These are phyloP conservation scores for Colletotrichum aenigma DNA, from an alignment of 2,329 filamentous ascomycete genomes.

Conservation along the genomic window DNA sequence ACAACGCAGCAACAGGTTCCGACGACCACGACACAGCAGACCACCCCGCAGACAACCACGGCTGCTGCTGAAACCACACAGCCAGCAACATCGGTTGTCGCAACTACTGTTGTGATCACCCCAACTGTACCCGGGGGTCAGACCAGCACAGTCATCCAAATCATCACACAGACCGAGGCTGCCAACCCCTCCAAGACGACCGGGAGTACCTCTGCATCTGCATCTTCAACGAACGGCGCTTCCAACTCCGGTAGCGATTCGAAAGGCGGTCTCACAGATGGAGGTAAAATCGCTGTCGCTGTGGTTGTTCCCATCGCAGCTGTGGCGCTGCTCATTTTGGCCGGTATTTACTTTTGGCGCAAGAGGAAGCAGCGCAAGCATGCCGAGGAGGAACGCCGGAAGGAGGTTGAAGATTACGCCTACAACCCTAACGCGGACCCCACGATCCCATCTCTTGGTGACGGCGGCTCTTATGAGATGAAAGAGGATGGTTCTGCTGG, in stretches of 20 bases:
- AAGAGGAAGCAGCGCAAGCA: constrained; percentile 85
- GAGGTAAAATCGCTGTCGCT: constrained; percentile 84
- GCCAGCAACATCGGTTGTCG: not conserved
- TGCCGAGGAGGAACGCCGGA: constrained; percentile 85
- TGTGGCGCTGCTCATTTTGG: constrained; percentile 79
- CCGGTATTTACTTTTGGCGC: constrained; percentile 84
- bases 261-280: constrained; percentile 57
- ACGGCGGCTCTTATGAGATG: constrained; percentile 72
- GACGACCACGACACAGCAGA: not conserved
- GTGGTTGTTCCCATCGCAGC: constrained; percentile 93
- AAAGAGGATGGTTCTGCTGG: constrained; percentile 76
- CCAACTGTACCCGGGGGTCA: constrained; percentile 15
- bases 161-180: constrained; percentile 24
- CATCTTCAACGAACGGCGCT: constrained; percentile 30
- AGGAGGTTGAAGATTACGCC: constrained; percentile 96
- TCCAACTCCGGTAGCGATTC: constrained; percentile 29
- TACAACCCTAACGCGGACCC: constrained; percentile 98
- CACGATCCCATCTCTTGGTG: constrained; percentile 63
- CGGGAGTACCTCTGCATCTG: constrained; percentile 28
- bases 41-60: not conserved
- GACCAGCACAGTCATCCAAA: constrained; percentile 25
- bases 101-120: constrained; percentile 8
- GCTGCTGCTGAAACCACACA: not conserved
- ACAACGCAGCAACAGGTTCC: constrained; percentile 13
- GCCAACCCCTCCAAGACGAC: not conserved